Evolutionary conservation across 2,329 filamentous ascomycete genomes (phyloP).

Genomic region (Chrysosphaeria jannelii): DNA sequence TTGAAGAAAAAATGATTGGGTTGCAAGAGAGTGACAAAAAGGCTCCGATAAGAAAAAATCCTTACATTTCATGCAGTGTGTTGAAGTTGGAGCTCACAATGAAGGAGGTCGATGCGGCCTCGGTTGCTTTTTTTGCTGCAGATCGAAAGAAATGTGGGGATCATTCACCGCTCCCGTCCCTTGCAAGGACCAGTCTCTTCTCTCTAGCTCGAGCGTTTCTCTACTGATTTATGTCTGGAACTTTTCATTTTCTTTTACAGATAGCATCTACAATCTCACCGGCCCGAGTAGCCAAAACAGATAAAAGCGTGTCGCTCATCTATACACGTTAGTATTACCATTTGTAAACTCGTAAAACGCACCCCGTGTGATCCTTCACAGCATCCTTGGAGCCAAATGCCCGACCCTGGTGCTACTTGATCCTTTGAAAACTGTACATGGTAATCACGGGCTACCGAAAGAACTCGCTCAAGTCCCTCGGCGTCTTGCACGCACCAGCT

Average conservation of each 20-base stretch:
- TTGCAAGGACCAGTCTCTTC: too few species aligned
- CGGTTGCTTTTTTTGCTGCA: too few species aligned
- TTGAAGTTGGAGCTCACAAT: too few species aligned
- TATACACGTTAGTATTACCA: constrained; percentile 9
- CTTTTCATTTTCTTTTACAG: constrained; percentile 9
- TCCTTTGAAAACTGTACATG: constrained; percentile 37
- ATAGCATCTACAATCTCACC: constrained; percentile 53
- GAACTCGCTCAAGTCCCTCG: constrained; percentile 28
- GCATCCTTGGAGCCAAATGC: constrained; percentile 81
- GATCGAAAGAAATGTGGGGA: too few species aligned
- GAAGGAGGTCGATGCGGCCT: too few species aligned
- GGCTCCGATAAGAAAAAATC: too few species aligned
- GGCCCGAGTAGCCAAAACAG: constrained; percentile 43
- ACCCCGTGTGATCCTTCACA: constrained; percentile 80
- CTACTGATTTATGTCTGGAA: too few species aligned
- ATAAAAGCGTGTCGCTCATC: constrained; percentile 58
- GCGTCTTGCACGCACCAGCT: constrained; percentile 5
- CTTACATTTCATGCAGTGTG: too few species aligned
- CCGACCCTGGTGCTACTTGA: constrained; percentile 39
- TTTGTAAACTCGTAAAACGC: constrained; percentile 13
- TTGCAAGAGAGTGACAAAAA: too few species aligned
- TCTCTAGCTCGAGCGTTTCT: too few species aligned
- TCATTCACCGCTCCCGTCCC: background rate
- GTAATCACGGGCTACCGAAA: constrained; percentile 31
- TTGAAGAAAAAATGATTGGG: too few species aligned